These are phyloP conservation scores for Cladosporium sp. DNA, from an alignment of 2,329 filamentous ascomycete genomes.

Conservation along the genomic window DNA sequence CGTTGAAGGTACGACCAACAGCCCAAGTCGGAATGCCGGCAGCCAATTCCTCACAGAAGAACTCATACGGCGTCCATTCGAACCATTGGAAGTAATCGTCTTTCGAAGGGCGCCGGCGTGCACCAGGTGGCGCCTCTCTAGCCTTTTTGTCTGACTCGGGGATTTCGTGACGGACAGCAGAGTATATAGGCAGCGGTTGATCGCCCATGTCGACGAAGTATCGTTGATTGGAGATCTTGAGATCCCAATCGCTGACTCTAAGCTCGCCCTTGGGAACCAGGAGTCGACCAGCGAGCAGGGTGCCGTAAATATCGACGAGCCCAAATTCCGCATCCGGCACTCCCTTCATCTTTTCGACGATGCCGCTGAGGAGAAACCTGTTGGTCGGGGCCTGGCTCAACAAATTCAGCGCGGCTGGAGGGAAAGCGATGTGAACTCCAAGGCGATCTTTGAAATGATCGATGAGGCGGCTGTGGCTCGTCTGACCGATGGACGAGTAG, in stretches of 20 bases:
- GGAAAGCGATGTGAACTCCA: conserved; percentile 85
- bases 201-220: conserved; percentile 69
- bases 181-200: conserved; percentile 89
- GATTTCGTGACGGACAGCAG: conserved; percentile 91
- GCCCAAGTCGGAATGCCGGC: conserved; percentile 96
- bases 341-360: conserved; percentile 87
- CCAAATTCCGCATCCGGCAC: conserved; percentile 76
- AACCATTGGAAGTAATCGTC: conserved; percentile 94
- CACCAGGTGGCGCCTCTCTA: conserved; percentile 12
- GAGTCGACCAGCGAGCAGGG: conserved; percentile 75
- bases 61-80: conserved; percentile 88
- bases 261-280: conserved; percentile 82
- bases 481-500: conserved; percentile 68
- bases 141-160: conserved; percentile 47
- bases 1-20: conserved; percentile 73
- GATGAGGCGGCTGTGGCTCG: conserved; percentile 63
- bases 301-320: conserved; percentile 86
- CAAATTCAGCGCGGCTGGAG: conserved; percentile 72
- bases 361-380: conserved; percentile 78
- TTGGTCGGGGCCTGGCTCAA: conserved; percentile 87
- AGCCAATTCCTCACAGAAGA: conserved; percentile 87
- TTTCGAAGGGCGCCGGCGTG: conserved; percentile 50
- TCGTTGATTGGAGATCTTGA: conserved; percentile 86
- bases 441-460: conserved; percentile 82
- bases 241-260: conserved; percentile 66